Evolutionary conservation across 2,329 filamentous ascomycete species (phyloP).

Genomic region (Aureobasidium sp.): DNA sequence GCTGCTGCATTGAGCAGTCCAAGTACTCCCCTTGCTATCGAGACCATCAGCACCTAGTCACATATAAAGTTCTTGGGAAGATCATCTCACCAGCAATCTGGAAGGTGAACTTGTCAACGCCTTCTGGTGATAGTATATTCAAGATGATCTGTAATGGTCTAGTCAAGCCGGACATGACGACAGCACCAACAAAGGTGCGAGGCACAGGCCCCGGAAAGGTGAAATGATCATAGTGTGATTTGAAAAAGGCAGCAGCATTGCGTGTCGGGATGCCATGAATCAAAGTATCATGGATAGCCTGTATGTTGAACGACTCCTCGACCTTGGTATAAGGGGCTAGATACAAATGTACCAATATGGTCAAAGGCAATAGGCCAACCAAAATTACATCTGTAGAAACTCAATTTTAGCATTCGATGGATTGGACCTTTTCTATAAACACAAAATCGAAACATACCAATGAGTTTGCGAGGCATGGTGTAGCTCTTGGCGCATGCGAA

Average conservation of each 20-base stretch:
- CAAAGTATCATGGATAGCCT: constrained; percentile 92
- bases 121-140: neutral
- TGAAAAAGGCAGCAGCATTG: constrained; percentile 36
- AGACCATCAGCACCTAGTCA: neutral
- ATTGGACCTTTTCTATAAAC: neutral
- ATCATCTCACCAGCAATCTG: constrained; percentile 59
- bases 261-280: constrained; percentile 69
- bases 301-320: constrained; percentile 98
- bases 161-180: constrained; percentile 77
- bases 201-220: constrained; percentile 93
- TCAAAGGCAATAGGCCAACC: constrained; percentile 25
- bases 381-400: neutral
- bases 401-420: neutral
- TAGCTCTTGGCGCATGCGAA: constrained; percentile 7
- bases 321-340: constrained; percentile 95
- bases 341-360: constrained; percentile 35
- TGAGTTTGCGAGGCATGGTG: neutral
- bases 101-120: constrained; percentile 46
- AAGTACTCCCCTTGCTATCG: constrained; percentile 75
- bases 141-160: constrained; percentile 61
- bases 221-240: constrained; percentile 85
- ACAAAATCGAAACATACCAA: neutral
- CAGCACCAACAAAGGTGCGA: constrained; percentile 86
- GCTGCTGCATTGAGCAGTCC: constrained; percentile 79
- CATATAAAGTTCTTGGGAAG: neutral